Evolutionary conservation across 148 eudicot species (phyloP), one percentile per base, ranked within the genome.

Genomic region (Agrostemma githago): DNA sequence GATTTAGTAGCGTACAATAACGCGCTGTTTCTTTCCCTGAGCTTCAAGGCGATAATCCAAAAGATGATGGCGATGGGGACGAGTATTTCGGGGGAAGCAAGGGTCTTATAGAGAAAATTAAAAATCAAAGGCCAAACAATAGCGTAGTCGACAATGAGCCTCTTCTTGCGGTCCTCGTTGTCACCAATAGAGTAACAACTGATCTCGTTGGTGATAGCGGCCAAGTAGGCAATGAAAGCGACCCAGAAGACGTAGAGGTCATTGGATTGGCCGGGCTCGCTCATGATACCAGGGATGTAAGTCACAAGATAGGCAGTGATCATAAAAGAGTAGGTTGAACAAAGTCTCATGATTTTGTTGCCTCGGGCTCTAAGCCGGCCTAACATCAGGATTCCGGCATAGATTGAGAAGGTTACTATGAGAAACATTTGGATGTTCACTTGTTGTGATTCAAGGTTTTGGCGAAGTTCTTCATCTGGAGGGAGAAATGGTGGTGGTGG

Each of bases 401-500:
- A 61, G 26, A 61, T 21, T 61, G 8, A 17, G 38, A 61, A 61
- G 64, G 38, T 61, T 61, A 3, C 37, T 10, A 17, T 19, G 38
- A 61, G 64, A 20, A 21, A 6, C 19, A 5, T 5, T 61, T 61
- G 64, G 64, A 61, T 61, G 6, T 61, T 17, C 3, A 61, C 64
- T 20, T 61, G 64, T 61, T 61, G 64, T 6, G 11, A 1, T 6
- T 19, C 64, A 38, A 19, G 64, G 2, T 61, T 21, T 61, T 20
- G 8, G 3, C 64, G 64, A 3, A 61, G 1, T 61, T 21, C 12
- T 61, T 61, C 64, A 19, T 61, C 64, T 19, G 64, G 64, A 1
- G 64, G 64, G 5, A 61, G 64, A 19, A 61, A 61, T 20, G 64
- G 64, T 61, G 64, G 37, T 20, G 64, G 64, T 61, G 64, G 64